phyloP scores from a whole-genome alignment of 768 basidiomycete species.

The Paxillus ammoniavirescens region DNA sequence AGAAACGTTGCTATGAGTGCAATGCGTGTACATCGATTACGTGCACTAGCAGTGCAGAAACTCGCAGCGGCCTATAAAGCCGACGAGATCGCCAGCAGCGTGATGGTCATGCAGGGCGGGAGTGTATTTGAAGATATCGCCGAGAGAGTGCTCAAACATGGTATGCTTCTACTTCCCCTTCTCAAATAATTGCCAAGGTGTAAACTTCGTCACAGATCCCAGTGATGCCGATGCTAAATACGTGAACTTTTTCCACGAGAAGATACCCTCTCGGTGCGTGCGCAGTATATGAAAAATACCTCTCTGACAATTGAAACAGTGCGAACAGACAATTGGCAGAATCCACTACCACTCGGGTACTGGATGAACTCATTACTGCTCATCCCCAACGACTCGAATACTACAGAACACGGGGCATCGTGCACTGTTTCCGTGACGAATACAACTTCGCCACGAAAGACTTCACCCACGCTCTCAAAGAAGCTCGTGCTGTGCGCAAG shows the following conservation, averaged over 20 bases:
- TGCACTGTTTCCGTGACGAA: slow-evolving; percentile 86
- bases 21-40: slow-evolving; percentile 75
- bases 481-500: slow-evolving; percentile 71
- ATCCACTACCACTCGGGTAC: slow-evolving; percentile 71
- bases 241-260: slow-evolving; percentile 93
- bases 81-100: slow-evolving; percentile 90
- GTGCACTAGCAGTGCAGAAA: slow-evolving; percentile 83
- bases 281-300: slow-evolving; percentile 3
- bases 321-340: slow-evolving; percentile 74
- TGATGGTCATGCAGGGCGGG: slow-evolving; percentile 95
- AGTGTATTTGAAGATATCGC: slow-evolving; percentile 93
- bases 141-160: slow-evolving; percentile 74
- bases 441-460: slow-evolving; percentile 72
- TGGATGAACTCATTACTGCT: slow-evolving; percentile 75
- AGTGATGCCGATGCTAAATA: slow-evolving; percentile 78
- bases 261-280: slow-evolving; percentile 85
- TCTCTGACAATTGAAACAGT: slow-evolving; percentile 19
- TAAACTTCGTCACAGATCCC: slow-evolving; percentile 51
- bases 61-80: slow-evolving; percentile 81
- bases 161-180: slow-evolving; percentile 32
- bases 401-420: slow-evolving; percentile 86
- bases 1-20: slow-evolving; percentile 82
- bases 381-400: slow-evolving; percentile 81
- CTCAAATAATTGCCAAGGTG: neutral
- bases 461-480: slow-evolving; percentile 78